These are phyloP conservation scores for Termitomyces sp. DNA, from an alignment of 768 basidiomycete species.

Conservation along the genomic window DNA sequence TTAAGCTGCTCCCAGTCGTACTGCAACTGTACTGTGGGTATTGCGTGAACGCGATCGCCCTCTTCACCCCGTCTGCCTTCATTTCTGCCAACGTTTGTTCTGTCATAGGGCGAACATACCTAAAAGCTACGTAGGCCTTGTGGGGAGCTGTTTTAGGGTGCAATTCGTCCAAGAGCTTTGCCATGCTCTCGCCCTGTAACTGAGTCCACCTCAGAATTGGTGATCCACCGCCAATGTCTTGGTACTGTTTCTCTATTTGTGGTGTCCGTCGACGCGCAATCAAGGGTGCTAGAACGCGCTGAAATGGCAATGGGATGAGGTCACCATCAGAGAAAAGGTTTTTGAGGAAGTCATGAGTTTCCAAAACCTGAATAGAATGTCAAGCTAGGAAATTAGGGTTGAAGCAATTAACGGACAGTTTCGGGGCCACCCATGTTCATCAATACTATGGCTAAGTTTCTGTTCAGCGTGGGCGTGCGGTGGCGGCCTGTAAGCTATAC, in stretches of 20 bases:
- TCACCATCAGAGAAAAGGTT: slow-evolving; percentile 90
- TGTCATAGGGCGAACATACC: slow-evolving; percentile 88
- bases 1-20: slow-evolving; percentile 95
- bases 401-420: slow-evolving; percentile 48
- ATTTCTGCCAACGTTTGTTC: slow-evolving; percentile 77
- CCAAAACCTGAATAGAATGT: slow-evolving; percentile 58
- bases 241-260: slow-evolving; percentile 91
- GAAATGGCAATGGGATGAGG: slow-evolving; percentile 93
- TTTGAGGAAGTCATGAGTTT: slow-evolving; percentile 89
- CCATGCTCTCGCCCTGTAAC: slow-evolving; percentile 88
- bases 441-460: slow-evolving; percentile 75
- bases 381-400: slow-evolving; percentile 3
- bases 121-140: slow-evolving; percentile 94
- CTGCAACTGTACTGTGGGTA: slow-evolving; percentile 99
- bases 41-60: slow-evolving; percentile 95
- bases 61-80: slow-evolving; percentile 83
- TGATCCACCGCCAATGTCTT: slow-evolving; percentile 92
- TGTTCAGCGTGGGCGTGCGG: slow-evolving; percentile 12
- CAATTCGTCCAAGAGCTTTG: slow-evolving; percentile 86
- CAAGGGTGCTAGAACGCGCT: slow-evolving; percentile 76
- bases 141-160: slow-evolving; percentile 91
- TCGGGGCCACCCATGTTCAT: slow-evolving; percentile 99
- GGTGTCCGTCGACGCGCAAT: slow-evolving; percentile 91
- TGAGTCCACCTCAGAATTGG: slow-evolving; percentile 91
- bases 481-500: neutral